A percentile compares a stretch with the other conserved stretches of the same genome.
Conservation (phyloP, 1,139 yeast species). For the Meyerozyma elateridarum region DNA sequence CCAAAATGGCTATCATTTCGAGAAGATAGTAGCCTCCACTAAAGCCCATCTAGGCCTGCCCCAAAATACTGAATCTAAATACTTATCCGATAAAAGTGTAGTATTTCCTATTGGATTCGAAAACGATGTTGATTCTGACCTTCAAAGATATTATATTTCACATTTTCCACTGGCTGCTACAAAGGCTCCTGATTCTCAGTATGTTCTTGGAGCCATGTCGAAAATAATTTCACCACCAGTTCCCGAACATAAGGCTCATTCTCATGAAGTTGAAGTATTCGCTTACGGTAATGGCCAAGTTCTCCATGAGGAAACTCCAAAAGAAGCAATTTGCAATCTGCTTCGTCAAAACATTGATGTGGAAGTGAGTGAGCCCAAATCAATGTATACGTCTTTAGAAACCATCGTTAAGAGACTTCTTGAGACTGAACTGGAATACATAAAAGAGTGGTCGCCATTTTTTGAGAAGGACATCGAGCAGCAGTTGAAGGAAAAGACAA, state of each 20-base stretch:
- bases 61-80: too few species aligned
- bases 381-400: not conserved
- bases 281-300: conserved; percentile 3
- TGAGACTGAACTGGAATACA: not conserved
- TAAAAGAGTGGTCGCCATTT: conserved; percentile 1
- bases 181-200: not conserved
- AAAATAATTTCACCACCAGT: not conserved
- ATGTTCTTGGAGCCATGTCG: not conserved
- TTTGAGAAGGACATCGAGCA: conserved; percentile 10
- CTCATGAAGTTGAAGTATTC: not conserved
- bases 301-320: not conserved
- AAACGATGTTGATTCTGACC: not conserved
- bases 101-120: not conserved
- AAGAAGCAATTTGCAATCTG: not conserved
- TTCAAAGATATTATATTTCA: not conserved
- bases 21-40: too few species aligned
- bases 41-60: too few species aligned
- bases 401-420: not conserved
- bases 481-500: conserved; percentile 16
- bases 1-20: too few species aligned
- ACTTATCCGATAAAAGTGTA: not conserved
- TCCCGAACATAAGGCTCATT: not conserved
- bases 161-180: conserved; percentile 1
- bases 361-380: not conserved
- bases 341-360: not conserved